Base-by-base conservation (phyloP, 352 stramenopile species). In the Pythium pyrilobum region DNA sequence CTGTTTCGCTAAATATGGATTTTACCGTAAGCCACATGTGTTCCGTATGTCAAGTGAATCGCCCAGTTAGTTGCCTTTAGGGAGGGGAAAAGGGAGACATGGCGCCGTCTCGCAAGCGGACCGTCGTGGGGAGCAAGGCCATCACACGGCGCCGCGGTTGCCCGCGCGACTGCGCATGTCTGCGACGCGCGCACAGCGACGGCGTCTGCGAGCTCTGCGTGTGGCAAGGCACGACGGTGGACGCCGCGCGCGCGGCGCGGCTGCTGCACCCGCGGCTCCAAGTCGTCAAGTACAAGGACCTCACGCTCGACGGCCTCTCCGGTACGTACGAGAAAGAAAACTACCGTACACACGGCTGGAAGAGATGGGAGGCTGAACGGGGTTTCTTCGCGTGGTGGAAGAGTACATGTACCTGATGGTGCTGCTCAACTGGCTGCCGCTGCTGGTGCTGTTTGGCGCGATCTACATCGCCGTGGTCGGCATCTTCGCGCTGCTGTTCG, bases 191-290 rank as follows among this genome's bases (percentile, higher is more conserved):
- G 37, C 36, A 56, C 18, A 77, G 68, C 34, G 53, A 61, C 18
- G 74, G 70, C 2, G 61, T 85, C 36, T 83, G 76, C 24, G 73
- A 65, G 18, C 65, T 84, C 23, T 66, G 73, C 50, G 61, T 83
- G 29, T 87, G 76, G 76, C 60, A 74, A 21, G 73, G 76, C 42
- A 85, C 73, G 44, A 75, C 52, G 20, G 57, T 85, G 11, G 76
- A 87, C 45, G 32, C 31, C 7, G 32, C 27, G 16, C 32, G 28
- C 65, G 58, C 6, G 42, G 43, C 15, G 28, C 49, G 52, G 1
- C 37, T 86, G 57, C 59, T 86, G 59, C 69, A 62, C 9, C 69
- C 68, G 7, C 29, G 68, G 24, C 41, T 85, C 33, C 72, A 62
- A 1, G 60, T 80, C 24, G 59, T 76, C 53, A 85, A 79, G 51